Evolutionary conservation across 805 yeast genomes (phyloP).

Genomic region (Candida quercuum): DNA sequence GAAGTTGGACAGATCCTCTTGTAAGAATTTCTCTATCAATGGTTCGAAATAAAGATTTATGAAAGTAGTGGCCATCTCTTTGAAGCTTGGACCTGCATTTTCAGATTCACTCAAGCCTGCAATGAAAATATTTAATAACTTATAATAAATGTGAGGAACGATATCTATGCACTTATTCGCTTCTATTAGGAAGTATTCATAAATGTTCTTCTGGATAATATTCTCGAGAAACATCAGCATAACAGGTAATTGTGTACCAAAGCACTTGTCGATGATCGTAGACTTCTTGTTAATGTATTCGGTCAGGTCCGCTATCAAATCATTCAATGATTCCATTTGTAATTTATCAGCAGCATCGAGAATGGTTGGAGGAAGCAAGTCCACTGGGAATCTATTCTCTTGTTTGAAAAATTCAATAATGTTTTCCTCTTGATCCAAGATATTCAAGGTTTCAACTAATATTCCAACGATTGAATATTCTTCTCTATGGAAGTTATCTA

Average conservation of each 20-base stretch:
- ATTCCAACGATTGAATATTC: constrained; percentile 18
- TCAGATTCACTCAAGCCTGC: constrained; percentile 30
- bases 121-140: constrained; percentile 25
- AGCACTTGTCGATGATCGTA: constrained; percentile 31
- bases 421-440: constrained; percentile 30
- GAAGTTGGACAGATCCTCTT: constrained; percentile 26
- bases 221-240: constrained; percentile 32
- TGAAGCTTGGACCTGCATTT: constrained; percentile 31
- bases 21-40: constrained; percentile 27
- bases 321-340: constrained; percentile 17
- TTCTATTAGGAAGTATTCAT: constrained; percentile 19
- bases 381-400: constrained; percentile 27
- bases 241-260: constrained; percentile 33
- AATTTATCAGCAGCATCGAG: constrained; percentile 21
- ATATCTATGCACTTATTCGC: constrained; percentile 22
- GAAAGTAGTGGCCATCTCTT: constrained; percentile 25
- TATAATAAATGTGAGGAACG: constrained; percentile 28
- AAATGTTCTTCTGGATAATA: constrained; percentile 31
- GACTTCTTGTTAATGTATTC: constrained; percentile 31
- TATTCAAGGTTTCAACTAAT: constrained; percentile 21
- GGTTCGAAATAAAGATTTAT: constrained; percentile 34
- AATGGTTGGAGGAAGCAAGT: constrained; percentile 24
- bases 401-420: constrained; percentile 36
- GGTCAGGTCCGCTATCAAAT: constrained; percentile 22
- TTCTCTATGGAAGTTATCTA: constrained; percentile 11